Base-by-base conservation (phyloP, 345 rosid genomes). In the Excoecaria cochinchinensis region DNA sequence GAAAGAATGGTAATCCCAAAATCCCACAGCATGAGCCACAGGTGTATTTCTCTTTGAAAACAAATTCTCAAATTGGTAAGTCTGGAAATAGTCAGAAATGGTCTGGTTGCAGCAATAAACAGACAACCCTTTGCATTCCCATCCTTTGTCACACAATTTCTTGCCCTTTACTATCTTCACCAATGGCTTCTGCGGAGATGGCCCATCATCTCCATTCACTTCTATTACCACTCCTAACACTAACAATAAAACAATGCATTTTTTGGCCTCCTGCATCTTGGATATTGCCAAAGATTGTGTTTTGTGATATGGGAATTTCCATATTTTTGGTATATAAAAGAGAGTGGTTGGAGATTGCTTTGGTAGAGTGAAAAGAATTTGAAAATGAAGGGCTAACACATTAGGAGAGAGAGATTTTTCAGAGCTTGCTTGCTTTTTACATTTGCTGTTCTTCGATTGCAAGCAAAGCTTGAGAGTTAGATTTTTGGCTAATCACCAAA, bases 361-460 rank as follows among this genome's bases (percentile, higher is more conserved):
- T 75, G 81, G 64, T 80, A 76, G 84, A 68, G 6, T 44, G 85
- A 82, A 72, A 74, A 84, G 55, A 71, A 80, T 69, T 22, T 31
- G 88, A 86, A 71, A 82, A 74, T 55, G 89, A 86, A 68, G 21
- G 78, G 16, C 67, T 57, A 86, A 66, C 89, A 46, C 69, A 76
- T 84, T 78, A 82, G 91, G 86, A 80, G 94, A 60, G 70, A 72
- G 48, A 78, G 64, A 38, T 22, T 78, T 86, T 83, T 87, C 88
- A 70, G 69, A 66, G 79, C 76, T 86, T 84, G 84, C 86, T 85
- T 86, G 77, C 76, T 19, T 72, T 73, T 79, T 76, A 31, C 31
- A 31, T 31, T 31, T 31, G 25, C 73, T 80, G 78, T 83, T 84
- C 93, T 84, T 92, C 76, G 75, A 75, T 77, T 90, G 85, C 79